phyloP scores from a whole-genome alignment of 1,139 yeast species.

The Taphrina confusa region DNA sequence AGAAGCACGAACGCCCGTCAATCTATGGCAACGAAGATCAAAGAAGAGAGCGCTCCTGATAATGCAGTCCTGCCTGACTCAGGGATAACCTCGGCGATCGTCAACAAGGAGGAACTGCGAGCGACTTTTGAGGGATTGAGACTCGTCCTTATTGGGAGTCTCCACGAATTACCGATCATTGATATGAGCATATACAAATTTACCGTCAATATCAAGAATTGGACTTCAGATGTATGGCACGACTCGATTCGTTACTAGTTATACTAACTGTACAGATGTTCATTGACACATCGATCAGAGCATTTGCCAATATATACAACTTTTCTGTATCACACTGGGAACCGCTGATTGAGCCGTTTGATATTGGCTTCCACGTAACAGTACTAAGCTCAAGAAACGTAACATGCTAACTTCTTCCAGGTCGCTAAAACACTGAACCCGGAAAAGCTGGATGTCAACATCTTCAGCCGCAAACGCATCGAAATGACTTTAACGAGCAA shows the following conservation, averaged over 20 bases:
- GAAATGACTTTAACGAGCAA: slow-evolving; percentile 82
- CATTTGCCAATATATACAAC: slow-evolving; percentile 78
- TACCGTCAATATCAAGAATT: slow-evolving; percentile 68
- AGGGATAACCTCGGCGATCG: slow-evolving; percentile 34
- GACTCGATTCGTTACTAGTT: background rate
- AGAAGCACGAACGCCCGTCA: slow-evolving; percentile 14
- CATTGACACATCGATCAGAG: slow-evolving; percentile 68
- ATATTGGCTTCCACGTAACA: slow-evolving; percentile 70
- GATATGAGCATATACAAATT: slow-evolving; percentile 81
- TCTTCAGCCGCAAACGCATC: slow-evolving; percentile 71
- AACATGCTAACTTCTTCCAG: slow-evolving; percentile 27
- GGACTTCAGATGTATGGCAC: slow-evolving; percentile 71
- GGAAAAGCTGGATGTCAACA: slow-evolving; percentile 59
- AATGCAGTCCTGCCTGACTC: background rate
- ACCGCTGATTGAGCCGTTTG: slow-evolving; percentile 88
- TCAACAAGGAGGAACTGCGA: slow-evolving; percentile 60
- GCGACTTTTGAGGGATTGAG: slow-evolving; percentile 80
- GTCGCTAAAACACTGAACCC: slow-evolving; percentile 42
- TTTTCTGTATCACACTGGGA: slow-evolving; percentile 96
- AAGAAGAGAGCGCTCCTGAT: background rate
- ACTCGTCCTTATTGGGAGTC: slow-evolving; percentile 85
- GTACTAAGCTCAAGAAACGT: slow-evolving; percentile 45
- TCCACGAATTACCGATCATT: slow-evolving; percentile 86
- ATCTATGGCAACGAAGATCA: slow-evolving; percentile 25
- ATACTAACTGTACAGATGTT: slow-evolving; percentile 49